Conservation (phyloP, 768 basidiomycete genomes). For the Boletus sensibilis region DNA sequence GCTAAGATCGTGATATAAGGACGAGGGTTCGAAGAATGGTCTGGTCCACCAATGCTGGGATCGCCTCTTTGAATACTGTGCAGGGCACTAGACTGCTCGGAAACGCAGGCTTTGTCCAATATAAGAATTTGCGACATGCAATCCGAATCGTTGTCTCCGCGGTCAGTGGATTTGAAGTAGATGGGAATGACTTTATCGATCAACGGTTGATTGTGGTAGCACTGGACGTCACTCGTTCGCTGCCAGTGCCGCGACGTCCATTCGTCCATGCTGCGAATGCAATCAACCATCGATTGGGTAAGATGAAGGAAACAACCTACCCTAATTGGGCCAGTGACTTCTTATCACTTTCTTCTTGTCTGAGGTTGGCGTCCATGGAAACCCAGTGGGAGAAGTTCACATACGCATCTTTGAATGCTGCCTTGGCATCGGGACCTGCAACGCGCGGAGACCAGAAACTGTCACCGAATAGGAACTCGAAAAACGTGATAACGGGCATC, state of each 20-base stretch:
- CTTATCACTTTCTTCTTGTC: background rate
- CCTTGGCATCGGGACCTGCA: background rate
- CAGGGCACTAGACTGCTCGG: too few species aligned
- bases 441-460: too few species aligned
- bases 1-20: too few species aligned
- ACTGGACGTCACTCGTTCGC: background rate
- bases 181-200: background rate
- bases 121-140: background rate
- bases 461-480: conserved; percentile 6
- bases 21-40: too few species aligned
- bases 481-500: background rate
- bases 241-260: background rate
- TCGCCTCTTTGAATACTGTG: too few species aligned
- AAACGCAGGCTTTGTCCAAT: background rate
- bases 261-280: too few species aligned
- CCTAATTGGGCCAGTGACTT: background rate
- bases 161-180: background rate
- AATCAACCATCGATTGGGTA: background rate
- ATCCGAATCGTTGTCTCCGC: background rate
- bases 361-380: background rate
- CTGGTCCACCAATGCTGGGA: too few species aligned
- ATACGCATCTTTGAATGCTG: background rate
- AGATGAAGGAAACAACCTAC: background rate
- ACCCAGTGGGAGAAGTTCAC: conserved; percentile 15
- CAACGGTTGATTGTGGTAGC: background rate